Evolutionary conservation across 2,329 filamentous ascomycete species (phyloP), one percentile per base, ranked within the genome.

Genomic region (Diplodia mutila): DNA sequence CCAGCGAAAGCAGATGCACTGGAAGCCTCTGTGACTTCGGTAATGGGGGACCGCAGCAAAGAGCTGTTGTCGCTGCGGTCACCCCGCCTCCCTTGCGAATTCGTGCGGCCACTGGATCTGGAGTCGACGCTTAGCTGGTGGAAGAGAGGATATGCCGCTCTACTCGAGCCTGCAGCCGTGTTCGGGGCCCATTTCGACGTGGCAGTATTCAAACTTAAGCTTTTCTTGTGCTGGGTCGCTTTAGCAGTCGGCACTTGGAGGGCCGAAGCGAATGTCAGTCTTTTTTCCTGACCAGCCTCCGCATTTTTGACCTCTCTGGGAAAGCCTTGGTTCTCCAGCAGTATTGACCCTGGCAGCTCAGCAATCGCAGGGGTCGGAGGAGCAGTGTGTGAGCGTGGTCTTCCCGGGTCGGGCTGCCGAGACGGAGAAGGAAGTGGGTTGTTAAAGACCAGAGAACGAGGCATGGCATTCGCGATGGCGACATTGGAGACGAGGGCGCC

Each of bases 321-420:
- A 21, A 67, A 74, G 11, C 74, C 77, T 70, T 77, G 75, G 61
- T 78, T 78, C 27, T 77, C 74, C 61, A 75, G 72, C 2, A 77
- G 70, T 32, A 71, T 52, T 18, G 69, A 70, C 1, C 69, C 68
- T 12, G 69, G 68, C 23, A 69, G 69, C 65, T 63, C 70, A 53
- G 63, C 71, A 42, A 76, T 68, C 5, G 73, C 72, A 68, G 80
- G 80, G 51, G 78, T 79, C 7, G 79, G 74, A 39, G 81, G 79
- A 18, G 78, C 73, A 42, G 80, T 81, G 27, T 73, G 69, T 14
- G 81, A 80, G 69, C 80, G 77, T 61, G 79, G 79, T 69, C 80
- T 73, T 63, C n/a, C 12, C 11, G 39, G 18, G 42, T 39, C n/a
- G 25, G 42, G 53, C n/a, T n/a, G 9, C 52, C 18, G 18, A n/a